These are phyloP conservation scores for Apiospora pterosperma DNA, from an alignment of 2,329 filamentous ascomycete species.

Conservation along the genomic window DNA sequence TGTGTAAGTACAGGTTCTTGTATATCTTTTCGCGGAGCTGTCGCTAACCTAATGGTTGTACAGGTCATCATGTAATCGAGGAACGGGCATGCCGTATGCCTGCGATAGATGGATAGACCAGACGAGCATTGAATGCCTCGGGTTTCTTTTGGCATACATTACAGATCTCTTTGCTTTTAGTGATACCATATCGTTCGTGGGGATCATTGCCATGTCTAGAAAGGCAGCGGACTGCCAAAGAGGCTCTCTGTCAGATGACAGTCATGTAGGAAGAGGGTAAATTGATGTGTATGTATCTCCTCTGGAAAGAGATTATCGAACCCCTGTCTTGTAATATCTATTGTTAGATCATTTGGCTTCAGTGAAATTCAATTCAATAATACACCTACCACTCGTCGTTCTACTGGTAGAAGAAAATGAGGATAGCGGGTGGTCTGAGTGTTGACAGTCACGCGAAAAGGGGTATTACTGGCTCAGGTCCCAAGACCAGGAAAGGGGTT, in stretches of 20 bases:
- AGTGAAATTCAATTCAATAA: background rate
- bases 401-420: too few relatives aligned
- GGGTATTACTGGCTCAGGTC: too few relatives aligned
- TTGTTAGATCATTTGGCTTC: background rate
- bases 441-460: too few relatives aligned
- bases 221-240: background rate
- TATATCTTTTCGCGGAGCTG: too few relatives aligned
- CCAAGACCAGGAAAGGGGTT: too few relatives aligned
- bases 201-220: background rate
- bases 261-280: background rate
- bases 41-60: too few relatives aligned
- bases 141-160: background rate
- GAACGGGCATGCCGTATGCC: background rate
- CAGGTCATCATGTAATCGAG: background rate
- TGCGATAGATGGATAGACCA: background rate
- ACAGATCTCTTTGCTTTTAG: background rate
- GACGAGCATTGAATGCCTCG: background rate
- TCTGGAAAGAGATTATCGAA: background rate
- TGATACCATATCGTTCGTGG: background rate
- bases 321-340: background rate
- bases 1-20: conserved; percentile 63
- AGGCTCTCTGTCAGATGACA: background rate
- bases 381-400: too few relatives aligned
- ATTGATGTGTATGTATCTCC: background rate
- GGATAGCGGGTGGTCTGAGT: too few relatives aligned